Evolutionary conservation across 805 yeast species (phyloP), one percentile per base, ranked within the genome.

Genomic region (Metschnikowia corniflorae): DNA sequence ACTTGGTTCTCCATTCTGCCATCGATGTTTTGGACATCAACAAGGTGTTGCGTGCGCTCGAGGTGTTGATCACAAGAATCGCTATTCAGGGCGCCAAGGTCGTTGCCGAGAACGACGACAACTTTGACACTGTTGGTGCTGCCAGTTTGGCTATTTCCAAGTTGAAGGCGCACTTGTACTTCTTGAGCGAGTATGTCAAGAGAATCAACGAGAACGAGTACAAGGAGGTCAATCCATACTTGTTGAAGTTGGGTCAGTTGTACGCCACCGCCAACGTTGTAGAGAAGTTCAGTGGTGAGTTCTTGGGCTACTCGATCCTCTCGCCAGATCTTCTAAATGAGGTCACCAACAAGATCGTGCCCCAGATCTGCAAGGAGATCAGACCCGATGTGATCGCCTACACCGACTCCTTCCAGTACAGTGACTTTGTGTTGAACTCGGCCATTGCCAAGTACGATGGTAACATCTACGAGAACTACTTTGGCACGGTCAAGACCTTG

Each of bases 151-250:
- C 48, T 15, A 33, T 49, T 21, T 42, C 53, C 31, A 47, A 40
- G 42, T 45, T 49, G 51, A 47, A 45, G 43, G 53, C 53, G 5
- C 51, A 49, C 42, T 46, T 39, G 35, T 47, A 47, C 44, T 37
- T 47, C 38, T 45, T 49, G 36, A 24, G 31, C 26, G 50, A 44
- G 36, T 49, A 34, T 35, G 26, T 31, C 27, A 26, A 27, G 26
- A 38, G 48, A 26, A 16, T 49, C 16, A 31, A 24, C 8, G 31
- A 36, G 35, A 42, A 44, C 33, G 35, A 22, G 22, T 19, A 41
- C 32, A 39, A 35, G 37, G 45, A 40, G 34, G 33, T 47, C 28
- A 35, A 36, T 21, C 46, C 43, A 5, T 39, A 42, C 42, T 45
- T 49, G 45, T 7, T 26, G 12, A 41, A 31, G 33, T 34, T 49